phyloP scores from a whole-genome alignment of 2,329 filamentous ascomycete genomes.

The Sarocladiaceae sp. region DNA sequence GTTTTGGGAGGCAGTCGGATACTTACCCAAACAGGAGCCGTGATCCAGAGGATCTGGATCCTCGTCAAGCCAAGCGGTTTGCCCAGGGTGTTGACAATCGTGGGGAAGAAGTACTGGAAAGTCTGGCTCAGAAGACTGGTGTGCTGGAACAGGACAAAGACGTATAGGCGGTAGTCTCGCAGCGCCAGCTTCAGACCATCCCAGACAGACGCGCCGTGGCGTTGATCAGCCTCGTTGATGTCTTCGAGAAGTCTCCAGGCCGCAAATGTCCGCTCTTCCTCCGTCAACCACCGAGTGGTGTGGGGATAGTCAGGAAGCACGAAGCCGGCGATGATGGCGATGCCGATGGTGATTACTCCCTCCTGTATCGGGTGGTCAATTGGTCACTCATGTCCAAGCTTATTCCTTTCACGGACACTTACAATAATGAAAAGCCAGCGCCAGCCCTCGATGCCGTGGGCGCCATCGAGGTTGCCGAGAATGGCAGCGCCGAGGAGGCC shows the following conservation, averaged over 20 bases:
- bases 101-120: constrained; percentile 62
- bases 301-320: constrained; percentile 47
- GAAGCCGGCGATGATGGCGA: constrained; percentile 26
- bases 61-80: constrained; percentile 43
- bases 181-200: constrained; percentile 42
- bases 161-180: constrained; percentile 42
- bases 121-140: constrained; percentile 45
- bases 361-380: constrained; percentile 21
- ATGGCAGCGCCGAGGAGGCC: constrained; percentile 45
- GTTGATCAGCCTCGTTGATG: constrained; percentile 37
- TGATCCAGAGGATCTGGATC: constrained; percentile 50
- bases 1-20: background rate
- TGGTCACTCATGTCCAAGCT: background rate
- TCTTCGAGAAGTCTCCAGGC: constrained; percentile 45
- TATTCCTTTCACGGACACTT: constrained; percentile 2
- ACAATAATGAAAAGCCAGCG: constrained; percentile 60
- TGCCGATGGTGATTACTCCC: constrained; percentile 32
- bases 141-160: constrained; percentile 50
- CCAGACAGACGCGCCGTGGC: constrained; percentile 28
- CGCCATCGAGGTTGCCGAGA: constrained; percentile 35
- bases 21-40: constrained; percentile 48
- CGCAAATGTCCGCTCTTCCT: constrained; percentile 45
- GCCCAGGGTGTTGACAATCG: constrained; percentile 48
- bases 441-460: constrained; percentile 52
- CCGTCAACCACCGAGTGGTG: constrained; percentile 43